A percentile compares a stretch with the other conserved stretches of the same genome.
phyloP scores from a whole-genome alignment of 441 rosid species.

The Theobroma grandiflorum region DNA sequence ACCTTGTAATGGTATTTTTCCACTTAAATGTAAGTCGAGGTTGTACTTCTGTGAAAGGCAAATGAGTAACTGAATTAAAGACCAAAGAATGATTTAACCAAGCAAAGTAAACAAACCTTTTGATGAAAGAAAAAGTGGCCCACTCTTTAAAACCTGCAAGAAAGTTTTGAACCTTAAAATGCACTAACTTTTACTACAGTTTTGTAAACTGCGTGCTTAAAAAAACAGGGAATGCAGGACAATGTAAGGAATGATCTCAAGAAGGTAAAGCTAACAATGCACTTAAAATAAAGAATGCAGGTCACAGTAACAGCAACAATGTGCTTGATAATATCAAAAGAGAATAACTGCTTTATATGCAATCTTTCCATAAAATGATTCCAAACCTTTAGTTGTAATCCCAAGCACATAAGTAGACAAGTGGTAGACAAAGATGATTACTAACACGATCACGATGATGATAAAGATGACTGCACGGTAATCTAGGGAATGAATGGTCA shows the following conservation, averaged over 20 bases:
- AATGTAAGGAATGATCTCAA: not conserved
- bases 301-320: constrained; percentile 14
- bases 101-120: constrained; percentile 63
- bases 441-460: not conserved
- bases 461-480: constrained; percentile 15
- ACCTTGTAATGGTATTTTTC: not conserved
- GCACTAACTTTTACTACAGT: not conserved
- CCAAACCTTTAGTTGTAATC: not conserved
- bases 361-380: constrained; percentile 21
- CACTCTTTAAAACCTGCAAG: constrained; percentile 92
- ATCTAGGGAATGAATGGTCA: not conserved
- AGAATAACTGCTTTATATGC: constrained; percentile 7
- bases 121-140: constrained; percentile 90
- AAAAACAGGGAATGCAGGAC: constrained; percentile 13
- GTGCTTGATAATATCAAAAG: not conserved
- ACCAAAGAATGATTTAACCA: not conserved
- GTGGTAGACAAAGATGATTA: not conserved
- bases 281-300: not conserved
- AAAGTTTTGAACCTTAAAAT: constrained; percentile 19
- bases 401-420: constrained; percentile 14
- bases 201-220: not conserved
- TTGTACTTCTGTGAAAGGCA: constrained; percentile 6
- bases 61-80: constrained; percentile 14
- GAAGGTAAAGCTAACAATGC: not conserved
- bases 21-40: not conserved